Evolutionary conservation across 805 yeast species (phyloP), one percentile per base, ranked within the genome.

Genomic region (Schwanniomyces sp.): DNA sequence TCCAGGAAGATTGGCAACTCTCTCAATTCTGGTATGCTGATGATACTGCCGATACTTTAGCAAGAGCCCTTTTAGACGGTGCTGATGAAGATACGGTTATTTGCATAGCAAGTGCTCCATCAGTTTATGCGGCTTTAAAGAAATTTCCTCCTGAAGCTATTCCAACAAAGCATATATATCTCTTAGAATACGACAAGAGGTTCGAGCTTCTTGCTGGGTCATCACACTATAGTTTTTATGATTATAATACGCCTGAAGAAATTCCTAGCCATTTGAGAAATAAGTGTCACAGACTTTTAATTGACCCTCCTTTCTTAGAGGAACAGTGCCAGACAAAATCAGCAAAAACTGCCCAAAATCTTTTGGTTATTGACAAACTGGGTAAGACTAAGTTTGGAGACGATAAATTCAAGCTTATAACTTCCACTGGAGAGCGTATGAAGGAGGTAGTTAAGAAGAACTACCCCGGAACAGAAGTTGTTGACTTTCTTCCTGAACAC

Each of bases 381-480:
- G 57, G 50, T 12, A 68, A 62, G 48, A 76, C 84, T 0, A 56
- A 53, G 10, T 17, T 49, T 7, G 85, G 85, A 1, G 72, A 55
- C 27, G 42, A 53, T 10, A 69, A 70, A 48, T 77, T 75, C 54
- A 78, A 80, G 54, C 59, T 87, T 30, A 76, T 89, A n/a, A 79
- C 87, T 4, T 86, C 92, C 53, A 91, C 97, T 1, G 97, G 97
- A 32, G 96, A 91, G 68, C 77, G 96, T 63, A 91, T 91, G 91
- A 72, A 74, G 18, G 77, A 78, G 2, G 65, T 86, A n/a, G 80
- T 90, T 30, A 60, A 69, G 29, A 68, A 75, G 42, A 78, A 77
- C 14, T 90, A 89, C 58, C 88, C 90, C 5, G 87, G 78, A 39
- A 75, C 85, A 1, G 58, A 69, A 18, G 74, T 83, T 44, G 91